Evolutionary conservation across 2,329 filamentous ascomycete species (phyloP).

Genomic region (Aschersonia sp.): DNA sequence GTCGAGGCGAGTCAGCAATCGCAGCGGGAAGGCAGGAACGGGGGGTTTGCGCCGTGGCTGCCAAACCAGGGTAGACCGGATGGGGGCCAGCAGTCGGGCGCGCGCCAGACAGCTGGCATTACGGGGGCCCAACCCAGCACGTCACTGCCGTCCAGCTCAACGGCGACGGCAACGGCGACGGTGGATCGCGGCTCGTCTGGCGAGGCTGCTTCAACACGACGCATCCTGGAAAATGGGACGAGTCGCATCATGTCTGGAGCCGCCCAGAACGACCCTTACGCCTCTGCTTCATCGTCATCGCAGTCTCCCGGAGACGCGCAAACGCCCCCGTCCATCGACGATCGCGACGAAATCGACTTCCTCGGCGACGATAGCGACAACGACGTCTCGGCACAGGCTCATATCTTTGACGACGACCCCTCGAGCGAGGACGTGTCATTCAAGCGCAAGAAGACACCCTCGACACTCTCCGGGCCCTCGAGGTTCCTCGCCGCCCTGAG

Average conservation of each 20-base stretch:
- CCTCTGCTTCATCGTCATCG: conserved; percentile 21
- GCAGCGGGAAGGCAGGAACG: no score
- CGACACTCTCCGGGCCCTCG: conserved; percentile 28
- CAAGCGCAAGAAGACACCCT: conserved; percentile 51
- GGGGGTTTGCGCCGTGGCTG: no score
- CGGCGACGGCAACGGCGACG: no score
- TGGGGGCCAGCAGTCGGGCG: no score
- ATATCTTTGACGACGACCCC: conserved; percentile 40
- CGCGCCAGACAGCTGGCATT: neutral
- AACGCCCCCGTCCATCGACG: conserved; percentile 16
- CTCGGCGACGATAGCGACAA: conserved; percentile 25
- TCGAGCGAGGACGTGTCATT: conserved; percentile 46
- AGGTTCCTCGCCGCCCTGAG: conserved; percentile 35
- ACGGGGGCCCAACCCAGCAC: neutral
- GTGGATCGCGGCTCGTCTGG: neutral
- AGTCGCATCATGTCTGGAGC: conserved; percentile 26
- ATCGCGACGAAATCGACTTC: conserved; percentile 32
- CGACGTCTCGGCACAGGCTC: conserved; percentile 12
- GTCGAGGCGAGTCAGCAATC: no score
- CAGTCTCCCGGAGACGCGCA: conserved; percentile 11
- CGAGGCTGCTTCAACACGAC: neutral
- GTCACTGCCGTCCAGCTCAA: no score
- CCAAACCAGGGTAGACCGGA: no score
- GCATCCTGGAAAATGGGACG: conserved; percentile 18
- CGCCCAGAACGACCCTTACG: conserved; percentile 17